Base-by-base conservation (phyloP, 225 moss, liverwort and hornwort species). In the Marchantia polymorpha region DNA sequence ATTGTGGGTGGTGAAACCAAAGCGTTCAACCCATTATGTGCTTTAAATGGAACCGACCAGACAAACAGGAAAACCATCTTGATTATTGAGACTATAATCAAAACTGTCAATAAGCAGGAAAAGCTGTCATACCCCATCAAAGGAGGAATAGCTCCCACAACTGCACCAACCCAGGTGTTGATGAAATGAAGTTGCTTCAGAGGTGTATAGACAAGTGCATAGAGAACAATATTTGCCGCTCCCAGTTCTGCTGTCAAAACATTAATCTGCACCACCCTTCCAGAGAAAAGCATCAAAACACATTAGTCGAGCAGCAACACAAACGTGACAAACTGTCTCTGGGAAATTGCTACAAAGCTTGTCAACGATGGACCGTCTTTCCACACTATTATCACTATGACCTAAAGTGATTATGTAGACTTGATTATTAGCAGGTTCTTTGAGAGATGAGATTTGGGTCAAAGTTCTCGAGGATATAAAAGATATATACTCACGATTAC, bases 141-240 rank as follows among this genome's bases (percentile, higher is more conserved):
- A 22, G 96, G 96, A 47, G 96, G 96, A 80, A 97, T 89, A 60
- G 94, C 96, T 13, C 96, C 96, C n/a, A 97, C 96, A n/a, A 94
- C 90, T 5, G 96, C 96, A 47, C 96, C 96, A 31, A 97, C 84
- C 94, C 96, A 97, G 0, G 94, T 94, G 81, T 97, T 97, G 47
- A 94, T 83, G 79, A 83, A 86, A 80, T 97, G 96, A 78, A 97
- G 87, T 64, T 97, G 96, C 88, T 97, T 97, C 77, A 97, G 83
- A 30, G 96, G 96, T 65, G 96, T 97, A 78, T 97, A 97, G 15
- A 91, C 93, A 70, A 94, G 77, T 52, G 94, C 86, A 77, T 97
- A 97, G 50, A 97, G 60, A 52, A 93, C 67, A 16, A 97, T 52
- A 81, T 94, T 97, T 10, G 89, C 90, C 23, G 91, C 93, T 23